Base-by-base conservation (phyloP, 2,329 filamentous ascomycete genomes). In the Stagonosporopsis vannaccii region DNA sequence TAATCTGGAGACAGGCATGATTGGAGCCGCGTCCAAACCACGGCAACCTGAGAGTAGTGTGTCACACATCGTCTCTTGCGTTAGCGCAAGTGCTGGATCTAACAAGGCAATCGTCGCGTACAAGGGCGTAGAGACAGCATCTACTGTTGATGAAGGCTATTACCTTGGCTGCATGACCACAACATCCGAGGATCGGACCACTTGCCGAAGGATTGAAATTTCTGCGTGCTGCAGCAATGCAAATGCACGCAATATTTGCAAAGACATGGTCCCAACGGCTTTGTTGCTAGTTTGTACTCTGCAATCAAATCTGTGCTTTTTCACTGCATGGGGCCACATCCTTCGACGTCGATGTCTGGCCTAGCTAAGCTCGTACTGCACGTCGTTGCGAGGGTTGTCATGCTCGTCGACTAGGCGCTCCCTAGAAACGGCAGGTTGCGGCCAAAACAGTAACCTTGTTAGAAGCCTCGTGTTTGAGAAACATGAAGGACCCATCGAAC, bases 361-460 rank as follows among this genome's bases (percentile, higher is more conserved):
- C 35, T 12, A 46, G 19, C 20, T 41, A 7, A 36, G 12, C 32
- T 44, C 33, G 25, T 20, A 25, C 40, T 32, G n/a, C n/a, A 53
- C 47, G 39, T 53, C 49, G 49, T 45, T 49, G 44, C 55, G 48
- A 58, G 33, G 36, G 26, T 35, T 48, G 55, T 58, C 44, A 26
- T 49, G 33, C 30, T 42, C 19, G 40, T 52, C 44, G 32, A 37
- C 28, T 40, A 48, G 23, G 48, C 39, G 32, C 12, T 36, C 25
- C 20, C 39, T 45, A 55, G 25, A 12, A 37, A 33, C 47, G 47
- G 53, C 37, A 48, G 48, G 42, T 48, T 32, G 23, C 37, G 36
- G 53, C 47, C 42, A 47, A 46, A 45, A 51, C 42, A 47, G 36
- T 15, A 51, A 43, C 36, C 37, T 47, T 51, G 47, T 46, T 23